These are phyloP conservation scores for Neoascochyta sp. DNA, from an alignment of 2,329 filamentous ascomycete species.

Conservation along the genomic window DNA sequence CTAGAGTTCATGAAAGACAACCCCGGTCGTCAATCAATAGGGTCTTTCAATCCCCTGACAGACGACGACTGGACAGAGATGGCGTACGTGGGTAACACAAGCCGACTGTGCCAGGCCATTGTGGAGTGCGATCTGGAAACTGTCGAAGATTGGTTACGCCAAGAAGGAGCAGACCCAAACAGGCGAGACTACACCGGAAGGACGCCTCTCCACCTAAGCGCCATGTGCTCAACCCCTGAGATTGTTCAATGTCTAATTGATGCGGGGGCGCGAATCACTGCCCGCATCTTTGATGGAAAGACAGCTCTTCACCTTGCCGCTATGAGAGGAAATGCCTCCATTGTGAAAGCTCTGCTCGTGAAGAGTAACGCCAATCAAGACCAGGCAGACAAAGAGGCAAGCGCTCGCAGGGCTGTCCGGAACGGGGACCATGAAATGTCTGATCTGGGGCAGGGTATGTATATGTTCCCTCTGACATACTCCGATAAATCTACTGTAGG, in stretches of 20 bases:
- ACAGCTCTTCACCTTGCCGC: constrained; percentile 82
- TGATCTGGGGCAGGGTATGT: too few relatives aligned
- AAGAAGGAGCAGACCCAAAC: constrained; percentile 68
- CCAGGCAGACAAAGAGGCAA: constrained; percentile 56
- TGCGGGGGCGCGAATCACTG: constrained; percentile 66
- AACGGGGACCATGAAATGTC: too few relatives aligned
- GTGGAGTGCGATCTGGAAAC: constrained; percentile 68
- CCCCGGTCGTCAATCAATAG: constrained; percentile 70
- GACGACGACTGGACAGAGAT: constrained; percentile 86
- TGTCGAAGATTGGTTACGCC: constrained; percentile 65
- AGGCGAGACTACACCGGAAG: constrained; percentile 60
- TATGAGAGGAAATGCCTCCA: constrained; percentile 62
- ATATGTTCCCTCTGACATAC: too few relatives aligned
- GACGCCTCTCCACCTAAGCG: constrained; percentile 74
- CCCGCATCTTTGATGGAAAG: constrained; percentile 72
- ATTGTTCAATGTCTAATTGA: constrained; percentile 70
- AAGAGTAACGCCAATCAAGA: constrained; percentile 73
- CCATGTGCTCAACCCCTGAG: constrained; percentile 63
- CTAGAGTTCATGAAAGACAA: constrained; percentile 75
- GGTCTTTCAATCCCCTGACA: constrained; percentile 74
- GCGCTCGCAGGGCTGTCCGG: too few relatives aligned
- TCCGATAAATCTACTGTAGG: too few relatives aligned
- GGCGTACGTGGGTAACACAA: constrained; percentile 81
- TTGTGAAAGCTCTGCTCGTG: constrained; percentile 67
- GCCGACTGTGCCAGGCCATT: constrained; percentile 74